phyloP scores from a whole-genome alignment of 2,329 filamentous ascomycete species.

The Cryphonectria radicalis region DNA sequence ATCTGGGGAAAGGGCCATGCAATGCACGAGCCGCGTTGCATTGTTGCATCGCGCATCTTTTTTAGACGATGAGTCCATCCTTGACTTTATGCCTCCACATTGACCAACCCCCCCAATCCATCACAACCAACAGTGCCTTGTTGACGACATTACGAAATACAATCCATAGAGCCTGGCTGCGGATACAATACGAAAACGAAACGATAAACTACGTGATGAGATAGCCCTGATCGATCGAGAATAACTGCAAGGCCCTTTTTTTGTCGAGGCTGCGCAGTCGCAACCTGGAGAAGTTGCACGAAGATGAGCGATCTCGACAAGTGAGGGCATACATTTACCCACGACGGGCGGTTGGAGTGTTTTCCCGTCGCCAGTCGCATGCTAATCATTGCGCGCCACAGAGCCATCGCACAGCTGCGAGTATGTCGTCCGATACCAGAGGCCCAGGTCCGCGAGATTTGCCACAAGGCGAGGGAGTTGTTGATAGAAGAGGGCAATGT shows the following conservation, averaged over 20 bases:
- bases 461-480: conserved; percentile 94
- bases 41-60: conserved; percentile 5
- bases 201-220: conserved; percentile 16
- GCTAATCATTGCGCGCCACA: conserved; percentile 44
- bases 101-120: not conserved
- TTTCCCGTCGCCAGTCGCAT: not conserved
- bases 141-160: not conserved
- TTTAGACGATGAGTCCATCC: not conserved
- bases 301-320: conserved; percentile 31
- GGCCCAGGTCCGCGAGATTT: conserved; percentile 91
- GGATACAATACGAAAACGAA: not conserved
- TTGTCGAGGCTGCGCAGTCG: conserved; percentile 23
- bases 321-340: conserved; percentile 64
- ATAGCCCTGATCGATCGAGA: conserved; percentile 8
- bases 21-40: not conserved
- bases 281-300: conserved; percentile 16
- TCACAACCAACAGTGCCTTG: not conserved
- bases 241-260: conserved; percentile 14
- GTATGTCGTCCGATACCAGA: conserved; percentile 96
- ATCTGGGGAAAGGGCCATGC: conserved; percentile 21
- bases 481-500: conserved; percentile 98
- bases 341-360: conserved; percentile 16
- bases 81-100: not conserved
- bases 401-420: conserved; percentile 93
- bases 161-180: not conserved